These are phyloP conservation scores for Penicillium capsulatum DNA, from an alignment of 2,329 filamentous ascomycete species.

Conservation along the genomic window DNA sequence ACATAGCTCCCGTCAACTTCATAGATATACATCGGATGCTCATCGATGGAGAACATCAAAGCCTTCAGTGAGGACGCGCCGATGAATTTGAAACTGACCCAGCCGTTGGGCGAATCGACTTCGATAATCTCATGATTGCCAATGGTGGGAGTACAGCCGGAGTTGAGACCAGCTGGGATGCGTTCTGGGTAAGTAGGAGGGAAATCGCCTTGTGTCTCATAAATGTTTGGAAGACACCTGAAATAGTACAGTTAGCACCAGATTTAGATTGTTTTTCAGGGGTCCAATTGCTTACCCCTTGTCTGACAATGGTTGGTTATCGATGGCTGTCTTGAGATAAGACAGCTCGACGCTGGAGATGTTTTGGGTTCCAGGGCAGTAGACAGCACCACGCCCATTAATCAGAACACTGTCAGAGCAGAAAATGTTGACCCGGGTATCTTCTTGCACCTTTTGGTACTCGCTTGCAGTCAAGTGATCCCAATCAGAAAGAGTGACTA, in stretches of 20 bases:
- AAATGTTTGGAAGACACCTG: constrained; percentile 24
- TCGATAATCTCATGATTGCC: constrained; percentile 24
- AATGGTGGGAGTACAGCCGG: constrained; percentile 20
- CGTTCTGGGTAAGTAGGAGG: constrained; percentile 18
- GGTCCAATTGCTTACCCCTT: constrained; percentile 26
- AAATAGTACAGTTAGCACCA: not conserved
- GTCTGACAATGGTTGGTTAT: constrained; percentile 25
- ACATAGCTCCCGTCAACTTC: constrained; percentile 44
- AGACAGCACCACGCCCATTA: constrained; percentile 19
- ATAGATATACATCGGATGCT: constrained; percentile 44
- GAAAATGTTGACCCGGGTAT: constrained; percentile 12
- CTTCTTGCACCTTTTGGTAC: constrained; percentile 31
- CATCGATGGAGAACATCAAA: constrained; percentile 40
- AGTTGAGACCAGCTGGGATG: constrained; percentile 22
- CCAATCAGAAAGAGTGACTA: constrained; percentile 55
- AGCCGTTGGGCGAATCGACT: constrained; percentile 31
- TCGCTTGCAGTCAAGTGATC: constrained; percentile 52
- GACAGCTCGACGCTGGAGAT: constrained; percentile 33
- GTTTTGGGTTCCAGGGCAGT: constrained; percentile 40
- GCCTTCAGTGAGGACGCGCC: constrained; percentile 28
- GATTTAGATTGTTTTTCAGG: not conserved
- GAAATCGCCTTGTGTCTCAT: constrained; percentile 22
- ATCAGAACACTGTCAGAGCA: constrained; percentile 22
- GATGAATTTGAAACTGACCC: constrained; percentile 37
- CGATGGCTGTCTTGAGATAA: constrained; percentile 19